These are phyloP conservation scores for Diaporthe amygdali DNA, from an alignment of 2,329 filamentous ascomycete species.

Conservation along the genomic window DNA sequence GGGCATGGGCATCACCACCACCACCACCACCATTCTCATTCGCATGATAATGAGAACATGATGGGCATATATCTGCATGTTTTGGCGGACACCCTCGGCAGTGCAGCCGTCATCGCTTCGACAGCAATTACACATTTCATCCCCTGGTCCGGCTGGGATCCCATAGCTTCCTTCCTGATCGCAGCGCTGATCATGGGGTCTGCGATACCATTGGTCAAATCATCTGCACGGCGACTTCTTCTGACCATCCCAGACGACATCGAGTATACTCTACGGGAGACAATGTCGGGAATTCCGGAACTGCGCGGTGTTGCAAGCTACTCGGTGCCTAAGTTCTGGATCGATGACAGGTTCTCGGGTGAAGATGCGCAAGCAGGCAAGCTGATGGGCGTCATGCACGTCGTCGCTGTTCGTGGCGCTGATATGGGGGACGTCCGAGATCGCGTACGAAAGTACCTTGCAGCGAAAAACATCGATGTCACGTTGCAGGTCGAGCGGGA, in stretches of 20 bases:
- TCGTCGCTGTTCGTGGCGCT: slow-evolving; percentile 74
- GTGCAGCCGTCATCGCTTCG: slow-evolving; percentile 90
- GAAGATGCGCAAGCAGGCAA: slow-evolving; percentile 49
- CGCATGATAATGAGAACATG: slow-evolving; percentile 97
- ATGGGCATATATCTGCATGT: slow-evolving; percentile 95
- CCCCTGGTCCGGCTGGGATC: slow-evolving; percentile 94
- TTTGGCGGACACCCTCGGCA: slow-evolving; percentile 91
- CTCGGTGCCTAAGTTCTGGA: slow-evolving; percentile 88
- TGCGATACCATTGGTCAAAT: slow-evolving; percentile 84
- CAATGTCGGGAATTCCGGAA: slow-evolving; percentile 80
- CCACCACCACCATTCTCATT: slow-evolving; percentile 46
- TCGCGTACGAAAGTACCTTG: slow-evolving; percentile 74
- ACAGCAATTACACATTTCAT: slow-evolving; percentile 86
- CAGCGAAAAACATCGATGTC: slow-evolving; percentile 75
- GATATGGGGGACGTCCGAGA: slow-evolving; percentile 84
- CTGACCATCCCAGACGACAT: slow-evolving; percentile 83
- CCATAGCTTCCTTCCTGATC: slow-evolving; percentile 91
- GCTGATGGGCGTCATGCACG: slow-evolving; percentile 84
- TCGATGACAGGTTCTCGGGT: slow-evolving; percentile 68
- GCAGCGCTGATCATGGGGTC: slow-evolving; percentile 93
- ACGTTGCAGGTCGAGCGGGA: slow-evolving; percentile 89
- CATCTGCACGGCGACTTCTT: slow-evolving; percentile 81
- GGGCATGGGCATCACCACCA: slow-evolving; percentile 35
- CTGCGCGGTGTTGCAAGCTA: slow-evolving; percentile 87
- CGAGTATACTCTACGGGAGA: slow-evolving; percentile 88